These are phyloP conservation scores for Nakazawaea ambrosiae DNA, from an alignment of 805 yeast species.

Conservation along the genomic window DNA sequence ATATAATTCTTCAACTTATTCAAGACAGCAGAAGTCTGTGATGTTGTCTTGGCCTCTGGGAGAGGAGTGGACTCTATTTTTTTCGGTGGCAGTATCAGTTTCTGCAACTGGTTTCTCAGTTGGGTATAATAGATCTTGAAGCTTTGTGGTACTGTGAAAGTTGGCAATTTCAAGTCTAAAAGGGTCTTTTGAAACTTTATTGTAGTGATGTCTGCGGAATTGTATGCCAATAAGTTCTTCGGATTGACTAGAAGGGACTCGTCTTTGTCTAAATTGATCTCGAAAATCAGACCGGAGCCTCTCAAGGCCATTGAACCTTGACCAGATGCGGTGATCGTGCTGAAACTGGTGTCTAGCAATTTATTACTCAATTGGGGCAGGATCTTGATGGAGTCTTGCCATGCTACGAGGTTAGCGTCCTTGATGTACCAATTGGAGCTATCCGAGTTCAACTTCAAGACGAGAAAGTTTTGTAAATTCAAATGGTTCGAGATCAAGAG, in stretches of 20 bases:
- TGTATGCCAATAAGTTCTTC: conserved; percentile 31
- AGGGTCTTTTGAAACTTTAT: neutral
- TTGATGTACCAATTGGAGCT: conserved; percentile 30
- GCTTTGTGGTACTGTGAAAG: neutral
- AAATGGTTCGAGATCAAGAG: conserved; percentile 28
- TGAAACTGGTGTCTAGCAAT: conserved; percentile 15
- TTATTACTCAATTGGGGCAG: conserved; percentile 1
- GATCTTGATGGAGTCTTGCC: conserved; percentile 31
- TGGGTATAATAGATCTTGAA: neutral
- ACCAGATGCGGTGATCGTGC: conserved; percentile 24
- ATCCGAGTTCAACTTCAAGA: conserved; percentile 17
- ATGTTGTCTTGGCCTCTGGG: neutral
- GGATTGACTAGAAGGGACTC: conserved; percentile 35
- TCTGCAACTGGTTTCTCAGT: neutral
- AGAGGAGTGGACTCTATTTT: neutral
- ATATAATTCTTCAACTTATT: neutral
- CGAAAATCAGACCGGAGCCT: conserved; percentile 32
- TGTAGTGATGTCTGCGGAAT: conserved; percentile 6
- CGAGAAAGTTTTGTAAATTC: conserved; percentile 26
- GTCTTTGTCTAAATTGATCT: conserved; percentile 24
- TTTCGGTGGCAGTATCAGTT: neutral
- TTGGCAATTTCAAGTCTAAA: conserved; percentile 4
- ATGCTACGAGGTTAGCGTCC: conserved; percentile 33
- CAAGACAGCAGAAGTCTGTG: neutral
- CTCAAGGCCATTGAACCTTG: conserved; percentile 33